Evolutionary conservation across 805 yeast species (phyloP).

Genomic region (Cyberlindnera saturnus): DNA sequence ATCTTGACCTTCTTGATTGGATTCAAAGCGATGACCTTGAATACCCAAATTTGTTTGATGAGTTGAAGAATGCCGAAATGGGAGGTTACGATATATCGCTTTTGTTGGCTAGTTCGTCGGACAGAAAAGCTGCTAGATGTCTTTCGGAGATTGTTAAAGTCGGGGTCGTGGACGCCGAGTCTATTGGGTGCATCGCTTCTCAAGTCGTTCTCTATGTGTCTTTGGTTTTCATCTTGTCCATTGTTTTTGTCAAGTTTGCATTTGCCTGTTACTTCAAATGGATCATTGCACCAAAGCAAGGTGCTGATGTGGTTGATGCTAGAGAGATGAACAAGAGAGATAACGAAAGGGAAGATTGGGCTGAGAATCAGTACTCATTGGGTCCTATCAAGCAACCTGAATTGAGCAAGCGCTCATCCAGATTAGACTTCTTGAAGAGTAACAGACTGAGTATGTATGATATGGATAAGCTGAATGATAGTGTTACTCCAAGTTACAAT

Average conservation of each 20-base stretch:
- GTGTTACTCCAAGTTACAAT: constrained; percentile 6
- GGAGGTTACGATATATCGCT: constrained; percentile 80
- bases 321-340: constrained; percentile 59
- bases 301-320: constrained; percentile 59
- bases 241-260: constrained; percentile 70
- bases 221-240: constrained; percentile 74
- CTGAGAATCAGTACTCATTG: constrained; percentile 50
- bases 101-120: constrained; percentile 56
- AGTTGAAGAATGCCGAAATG: constrained; percentile 47
- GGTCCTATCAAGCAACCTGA: constrained; percentile 37
- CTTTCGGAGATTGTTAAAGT: constrained; percentile 80
- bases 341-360: constrained; percentile 78
- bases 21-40: constrained; percentile 59
- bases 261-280: constrained; percentile 89
- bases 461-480: constrained; percentile 9
- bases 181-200: constrained; percentile 93
- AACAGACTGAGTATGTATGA: constrained; percentile 27
- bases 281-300: constrained; percentile 73
- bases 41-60: constrained; percentile 69
- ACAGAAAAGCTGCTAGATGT: constrained; percentile 74
- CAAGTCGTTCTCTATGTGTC: constrained; percentile 75
- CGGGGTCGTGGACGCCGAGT: constrained; percentile 82
- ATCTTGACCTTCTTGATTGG: constrained; percentile 73
- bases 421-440: constrained; percentile 30
- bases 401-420: constrained; percentile 31